These are phyloP conservation scores for Reticulascus tulasneorum DNA, from an alignment of 2,329 filamentous ascomycete species.

Conservation along the genomic window DNA sequence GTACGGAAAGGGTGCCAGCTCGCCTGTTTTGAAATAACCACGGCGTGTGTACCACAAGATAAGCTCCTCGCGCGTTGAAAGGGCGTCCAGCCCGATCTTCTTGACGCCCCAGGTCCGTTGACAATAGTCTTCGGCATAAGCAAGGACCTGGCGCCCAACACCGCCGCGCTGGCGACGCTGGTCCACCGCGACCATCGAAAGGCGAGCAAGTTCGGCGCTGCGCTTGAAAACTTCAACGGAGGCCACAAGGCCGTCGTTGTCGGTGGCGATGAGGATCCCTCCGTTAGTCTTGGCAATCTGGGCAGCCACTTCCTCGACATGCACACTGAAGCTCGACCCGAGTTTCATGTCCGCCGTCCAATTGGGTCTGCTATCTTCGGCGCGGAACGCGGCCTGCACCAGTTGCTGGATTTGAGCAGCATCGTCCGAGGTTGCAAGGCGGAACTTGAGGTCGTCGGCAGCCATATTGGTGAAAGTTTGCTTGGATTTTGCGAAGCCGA, in stretches of 20 bases:
- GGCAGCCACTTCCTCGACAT: slow-evolving; percentile 17
- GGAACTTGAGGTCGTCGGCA: slow-evolving; percentile 25
- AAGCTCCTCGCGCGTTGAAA: slow-evolving; percentile 27
- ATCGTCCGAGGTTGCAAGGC: slow-evolving; percentile 30
- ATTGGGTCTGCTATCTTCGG: slow-evolving; percentile 29
- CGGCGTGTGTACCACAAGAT: slow-evolving; percentile 31
- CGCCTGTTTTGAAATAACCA: slow-evolving; percentile 30
- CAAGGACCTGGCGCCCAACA: slow-evolving; percentile 27
- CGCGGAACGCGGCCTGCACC: slow-evolving; percentile 35
- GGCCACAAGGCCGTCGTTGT: slow-evolving; percentile 19
- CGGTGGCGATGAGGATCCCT: slow-evolving; percentile 24
- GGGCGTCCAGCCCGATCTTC: slow-evolving; percentile 26
- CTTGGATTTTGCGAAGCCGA: too few relatives aligned
- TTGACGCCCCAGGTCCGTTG: slow-evolving; percentile 20
- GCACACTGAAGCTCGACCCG: slow-evolving; percentile 18
- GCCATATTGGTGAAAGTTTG: too few relatives aligned
- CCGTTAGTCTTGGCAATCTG: slow-evolving; percentile 23
- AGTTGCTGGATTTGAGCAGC: slow-evolving; percentile 29
- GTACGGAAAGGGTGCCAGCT: slow-evolving; percentile 26
- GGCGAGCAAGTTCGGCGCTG: slow-evolving; percentile 20
- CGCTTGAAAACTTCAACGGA: slow-evolving; percentile 23
- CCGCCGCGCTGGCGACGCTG: slow-evolving; percentile 24
- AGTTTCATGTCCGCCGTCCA: slow-evolving; percentile 31
- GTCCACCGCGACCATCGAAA: slow-evolving; percentile 32
- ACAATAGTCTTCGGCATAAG: slow-evolving; percentile 26